phyloP scores from a whole-genome alignment of 768 basidiomycete genomes.

The Mycena latifolia region DNA sequence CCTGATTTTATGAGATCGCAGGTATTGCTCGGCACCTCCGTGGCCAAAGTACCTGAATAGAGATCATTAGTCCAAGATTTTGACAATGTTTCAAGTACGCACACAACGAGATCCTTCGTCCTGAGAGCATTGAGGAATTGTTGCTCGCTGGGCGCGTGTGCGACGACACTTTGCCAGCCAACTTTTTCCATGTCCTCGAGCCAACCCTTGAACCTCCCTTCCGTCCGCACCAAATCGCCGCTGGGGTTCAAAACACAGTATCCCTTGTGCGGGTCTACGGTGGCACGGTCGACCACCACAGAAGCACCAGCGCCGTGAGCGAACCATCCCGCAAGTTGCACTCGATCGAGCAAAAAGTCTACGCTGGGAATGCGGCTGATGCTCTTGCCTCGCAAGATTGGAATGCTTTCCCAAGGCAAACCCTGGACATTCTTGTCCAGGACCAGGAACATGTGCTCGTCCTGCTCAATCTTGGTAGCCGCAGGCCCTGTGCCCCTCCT shows the following conservation, averaged over 20 bases:
- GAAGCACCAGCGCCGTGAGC: slow-evolving; percentile 30
- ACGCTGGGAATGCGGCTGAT: slow-evolving; percentile 94
- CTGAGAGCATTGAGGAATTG: slow-evolving; percentile 82
- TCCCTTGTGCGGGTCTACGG: slow-evolving; percentile 75
- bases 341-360: slow-evolving; percentile 88
- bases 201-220: slow-evolving; percentile 87
- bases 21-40: slow-evolving; percentile 95
- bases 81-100: slow-evolving; percentile 49
- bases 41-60: slow-evolving; percentile 92
- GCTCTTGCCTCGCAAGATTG: slow-evolving; percentile 84
- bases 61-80: slow-evolving; percentile 13
- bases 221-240: slow-evolving; percentile 88
- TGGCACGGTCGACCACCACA: slow-evolving; percentile 56
- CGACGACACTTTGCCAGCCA: slow-evolving; percentile 90
- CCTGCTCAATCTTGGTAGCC: slow-evolving; percentile 44
- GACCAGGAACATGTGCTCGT: slow-evolving; percentile 88
- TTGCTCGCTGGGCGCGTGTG: slow-evolving; percentile 83
- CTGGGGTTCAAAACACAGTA: slow-evolving; percentile 94
- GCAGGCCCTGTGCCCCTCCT: slow-evolving; percentile 40
- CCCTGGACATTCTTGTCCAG: slow-evolving; percentile 91
- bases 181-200: slow-evolving; percentile 73
- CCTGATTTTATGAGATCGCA: slow-evolving; percentile 88
- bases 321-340: slow-evolving; percentile 67
- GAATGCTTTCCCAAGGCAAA: slow-evolving; percentile 97
- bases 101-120: slow-evolving; percentile 91